These are phyloP conservation scores for Moniliophthora roreri DNA, from an alignment of 1,284 basidiomycete genomes.

Conservation along the genomic window DNA sequence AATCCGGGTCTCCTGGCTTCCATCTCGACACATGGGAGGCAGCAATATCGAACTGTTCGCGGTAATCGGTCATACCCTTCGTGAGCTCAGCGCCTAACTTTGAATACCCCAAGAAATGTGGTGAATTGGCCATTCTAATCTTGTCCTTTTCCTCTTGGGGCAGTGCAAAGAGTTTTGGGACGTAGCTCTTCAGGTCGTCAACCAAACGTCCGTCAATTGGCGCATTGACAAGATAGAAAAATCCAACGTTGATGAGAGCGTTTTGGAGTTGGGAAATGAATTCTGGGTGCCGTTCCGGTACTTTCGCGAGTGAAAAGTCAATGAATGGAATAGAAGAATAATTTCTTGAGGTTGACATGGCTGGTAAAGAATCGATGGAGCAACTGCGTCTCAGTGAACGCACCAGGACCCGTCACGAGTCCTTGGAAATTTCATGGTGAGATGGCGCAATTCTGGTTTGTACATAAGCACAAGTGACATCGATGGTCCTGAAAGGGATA, in stretches of 20 bases:
- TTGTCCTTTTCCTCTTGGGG: conserved; percentile 58
- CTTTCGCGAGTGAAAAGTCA: not conserved
- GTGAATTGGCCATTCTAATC: conserved; percentile 60
- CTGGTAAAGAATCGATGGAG: too few relatives aligned
- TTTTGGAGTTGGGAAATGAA: conserved; percentile 60
- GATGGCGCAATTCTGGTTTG: too few relatives aligned
- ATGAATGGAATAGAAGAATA: conserved; percentile 38
- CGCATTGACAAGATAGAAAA: conserved; percentile 61
- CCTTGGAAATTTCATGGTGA: too few relatives aligned
- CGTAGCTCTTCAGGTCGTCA: conserved; percentile 28
- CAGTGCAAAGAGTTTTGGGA: conserved; percentile 59
- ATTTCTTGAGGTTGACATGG: conserved; percentile 23
- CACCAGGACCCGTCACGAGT: too few relatives aligned
- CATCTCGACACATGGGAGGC: conserved; percentile 49
- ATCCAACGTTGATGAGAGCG: conserved; percentile 67
- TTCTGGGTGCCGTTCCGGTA: conserved; percentile 31
- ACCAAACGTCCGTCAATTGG: conserved; percentile 31
- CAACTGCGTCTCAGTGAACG: too few relatives aligned
- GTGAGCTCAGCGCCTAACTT: conserved; percentile 61
- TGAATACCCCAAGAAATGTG: conserved; percentile 68
- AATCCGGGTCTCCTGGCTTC: conserved; percentile 50
- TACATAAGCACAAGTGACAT: too few relatives aligned
- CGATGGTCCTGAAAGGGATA: too few relatives aligned
- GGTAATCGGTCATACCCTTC: conserved; percentile 57
- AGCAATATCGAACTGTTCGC: conserved; percentile 66